Evolutionary conservation across 179 eudicot genomes (phyloP), one percentile per base, ranked within the genome.

Genomic region (Heliamphora ciliata): DNA sequence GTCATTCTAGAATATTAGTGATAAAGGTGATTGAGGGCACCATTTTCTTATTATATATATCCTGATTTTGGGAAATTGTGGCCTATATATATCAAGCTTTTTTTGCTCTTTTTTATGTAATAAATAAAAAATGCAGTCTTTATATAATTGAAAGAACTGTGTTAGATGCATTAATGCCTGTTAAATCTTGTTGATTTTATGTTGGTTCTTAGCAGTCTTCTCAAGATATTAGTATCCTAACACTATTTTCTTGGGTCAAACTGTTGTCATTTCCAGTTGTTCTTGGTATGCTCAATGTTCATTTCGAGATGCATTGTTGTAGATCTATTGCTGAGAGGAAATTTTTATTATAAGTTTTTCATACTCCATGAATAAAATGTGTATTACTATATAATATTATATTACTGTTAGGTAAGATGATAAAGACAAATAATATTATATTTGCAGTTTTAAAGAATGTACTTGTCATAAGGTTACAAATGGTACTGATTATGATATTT

Each of bases 241-340:
- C 47, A 64, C 82, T 47, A 50, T 77, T 54, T 77, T 68, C 55
- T 48, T 65, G 64, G 47, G 59, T n/a, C 40, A 18, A 51, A n/a
- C 51, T 68, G 40, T 69, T 79, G 75, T 78, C 68, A 11, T 82
- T 79, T 70, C 67, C 95, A 95, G 95, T 95, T 86, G 87, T 86
- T 82, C 84, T 95, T 31, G 40, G 40, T 31, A 31, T 31, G 40
- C 40, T 31, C 40, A 31, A 31, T 31, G 40, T 31, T 31, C 40
- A 31, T 31, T 31, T 31, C 40, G 40, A 31, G 40, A 31, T 31
- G 40, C 40, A 31, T 31, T 31, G 40, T 31, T 31, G 40, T 31
- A 31, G 40, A 31, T 31, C 40, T 31, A 31, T 31, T 31, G 40
- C 1, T 31, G 40, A 31, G 40, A 31, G 40, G 40, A 31, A 31